Evolutionary conservation across 2,329 filamentous ascomycete genomes (phyloP).

Genomic region (Claviceps digitariae): DNA sequence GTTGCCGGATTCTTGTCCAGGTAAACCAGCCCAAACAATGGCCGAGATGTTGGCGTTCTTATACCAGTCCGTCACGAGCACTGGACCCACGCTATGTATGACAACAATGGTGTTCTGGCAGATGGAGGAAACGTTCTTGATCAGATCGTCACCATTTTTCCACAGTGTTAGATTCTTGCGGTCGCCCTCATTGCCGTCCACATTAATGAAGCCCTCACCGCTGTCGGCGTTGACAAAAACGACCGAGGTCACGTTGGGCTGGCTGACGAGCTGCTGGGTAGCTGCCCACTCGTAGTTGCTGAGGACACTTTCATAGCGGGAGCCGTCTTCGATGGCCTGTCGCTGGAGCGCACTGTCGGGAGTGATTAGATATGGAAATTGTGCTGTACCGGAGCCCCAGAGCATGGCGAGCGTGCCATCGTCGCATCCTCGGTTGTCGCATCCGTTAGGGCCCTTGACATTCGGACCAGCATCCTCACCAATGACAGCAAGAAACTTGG

Average conservation of each 20-base stretch:
- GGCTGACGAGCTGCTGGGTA: conserved; percentile 44
- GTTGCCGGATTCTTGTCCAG: conserved; percentile 74
- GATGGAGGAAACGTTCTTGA: conserved; percentile 62
- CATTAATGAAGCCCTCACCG: conserved; percentile 74
- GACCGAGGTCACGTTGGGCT: conserved; percentile 56
- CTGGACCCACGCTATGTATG: conserved; percentile 73
- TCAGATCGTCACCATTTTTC: conserved; percentile 66
- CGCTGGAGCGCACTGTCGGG: conserved; percentile 57
- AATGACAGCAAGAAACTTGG: conserved; percentile 62
- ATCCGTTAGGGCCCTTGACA: conserved; percentile 64
- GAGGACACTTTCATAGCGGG: conserved; percentile 51
- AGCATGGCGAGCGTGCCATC: conserved; percentile 56
- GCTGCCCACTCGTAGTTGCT: conserved; percentile 50
- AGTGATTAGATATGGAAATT: conserved; percentile 64
- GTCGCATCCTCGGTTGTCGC: conserved; percentile 50
- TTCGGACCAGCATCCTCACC: conserved; percentile 75
- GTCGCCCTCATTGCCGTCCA: conserved; percentile 77
- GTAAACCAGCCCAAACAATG: conserved; percentile 69
- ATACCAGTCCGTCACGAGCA: conserved; percentile 63
- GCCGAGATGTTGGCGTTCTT: conserved; percentile 68
- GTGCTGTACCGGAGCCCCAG: conserved; percentile 64
- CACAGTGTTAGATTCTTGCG: conserved; percentile 87
- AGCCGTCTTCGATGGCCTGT: conserved; percentile 45
- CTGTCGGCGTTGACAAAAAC: conserved; percentile 83
- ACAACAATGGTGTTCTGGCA: conserved; percentile 88